Evolutionary conservation across 208 protist species (phyloP).

Genomic region (Herpetomonas tarakana): DNA sequence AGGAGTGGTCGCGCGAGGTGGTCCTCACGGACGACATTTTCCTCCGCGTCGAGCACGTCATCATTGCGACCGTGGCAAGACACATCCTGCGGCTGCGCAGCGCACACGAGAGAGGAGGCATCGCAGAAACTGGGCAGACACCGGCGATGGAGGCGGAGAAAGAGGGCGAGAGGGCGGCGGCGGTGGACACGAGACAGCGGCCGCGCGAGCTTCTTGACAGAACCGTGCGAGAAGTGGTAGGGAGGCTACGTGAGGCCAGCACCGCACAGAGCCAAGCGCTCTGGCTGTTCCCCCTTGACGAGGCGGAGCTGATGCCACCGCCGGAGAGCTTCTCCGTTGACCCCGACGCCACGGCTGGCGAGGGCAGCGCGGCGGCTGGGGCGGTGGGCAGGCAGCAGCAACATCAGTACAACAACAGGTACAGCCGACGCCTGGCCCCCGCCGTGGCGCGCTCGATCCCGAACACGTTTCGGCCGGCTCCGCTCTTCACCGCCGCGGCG

Average conservation of each 20-base stretch:
- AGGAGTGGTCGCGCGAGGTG: slow-evolving; percentile 26
- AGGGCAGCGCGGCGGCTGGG: neutral
- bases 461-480: slow-evolving; percentile 31
- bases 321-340: slow-evolving; percentile 35
- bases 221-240: neutral
- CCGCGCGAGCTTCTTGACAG: neutral
- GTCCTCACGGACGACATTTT: slow-evolving; percentile 35
- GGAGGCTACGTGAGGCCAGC: neutral
- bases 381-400: too few species aligned
- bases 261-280: neutral
- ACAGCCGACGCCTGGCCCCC: neutral
- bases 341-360: neutral
- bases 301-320: slow-evolving; percentile 32
- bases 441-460: slow-evolving; percentile 12
- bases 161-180: neutral
- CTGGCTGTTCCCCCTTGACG: slow-evolving; percentile 29
- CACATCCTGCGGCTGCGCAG: too few species aligned
- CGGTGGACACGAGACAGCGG: too few species aligned
- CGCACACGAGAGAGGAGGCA: neutral
- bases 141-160: neutral
- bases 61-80: neutral
- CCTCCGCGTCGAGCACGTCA: slow-evolving; percentile 17
- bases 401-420: too few species aligned
- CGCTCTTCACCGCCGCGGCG: slow-evolving; percentile 18
- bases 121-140: neutral